These are phyloP conservation scores for Fusarium tricinctum DNA, from an alignment of 2,329 filamentous ascomycete species.

Conservation along the genomic window DNA sequence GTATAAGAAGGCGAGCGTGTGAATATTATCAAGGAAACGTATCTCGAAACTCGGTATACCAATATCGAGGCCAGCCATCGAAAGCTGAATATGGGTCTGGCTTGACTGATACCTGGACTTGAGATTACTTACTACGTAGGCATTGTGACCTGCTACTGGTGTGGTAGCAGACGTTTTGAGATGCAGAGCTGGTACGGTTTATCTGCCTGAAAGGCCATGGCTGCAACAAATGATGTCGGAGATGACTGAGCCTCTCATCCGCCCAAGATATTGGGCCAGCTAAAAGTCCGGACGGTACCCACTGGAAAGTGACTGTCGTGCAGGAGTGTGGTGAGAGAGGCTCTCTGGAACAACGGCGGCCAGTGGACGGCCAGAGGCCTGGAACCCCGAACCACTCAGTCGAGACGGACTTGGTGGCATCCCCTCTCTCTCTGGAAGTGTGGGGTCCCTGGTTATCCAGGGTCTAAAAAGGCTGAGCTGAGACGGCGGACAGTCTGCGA, in stretches of 20 bases:
- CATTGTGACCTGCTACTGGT: slow-evolving; percentile 3
- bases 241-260: slow-evolving; percentile 35
- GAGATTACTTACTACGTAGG: slow-evolving; percentile 4
- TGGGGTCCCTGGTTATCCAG: slow-evolving; percentile 34
- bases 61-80: slow-evolving; percentile 7
- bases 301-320: slow-evolving; percentile 19
- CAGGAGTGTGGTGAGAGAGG: slow-evolving; percentile 35
- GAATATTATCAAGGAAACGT: slow-evolving; percentile 9
- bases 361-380: slow-evolving; percentile 35
- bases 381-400: slow-evolving; percentile 15
- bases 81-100: background rate
- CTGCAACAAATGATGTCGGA: slow-evolving; percentile 41
- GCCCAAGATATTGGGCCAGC: slow-evolving; percentile 36
- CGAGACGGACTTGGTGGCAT: slow-evolving; percentile 35
- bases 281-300: slow-evolving; percentile 21
- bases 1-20: slow-evolving; percentile 1
- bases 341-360: slow-evolving; percentile 42
- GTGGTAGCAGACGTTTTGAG: slow-evolving; percentile 7
- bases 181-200: slow-evolving; percentile 5
- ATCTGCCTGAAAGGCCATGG: slow-evolving; percentile 20
- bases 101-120: background rate
- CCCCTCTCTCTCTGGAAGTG: slow-evolving; percentile 16
- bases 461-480: slow-evolving; percentile 28
- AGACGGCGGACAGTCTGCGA: slow-evolving; percentile 15
- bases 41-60: background rate